Evolutionary conservation across 305 asterid genomes (phyloP).

Genomic region (Euphrasia arctica): DNA sequence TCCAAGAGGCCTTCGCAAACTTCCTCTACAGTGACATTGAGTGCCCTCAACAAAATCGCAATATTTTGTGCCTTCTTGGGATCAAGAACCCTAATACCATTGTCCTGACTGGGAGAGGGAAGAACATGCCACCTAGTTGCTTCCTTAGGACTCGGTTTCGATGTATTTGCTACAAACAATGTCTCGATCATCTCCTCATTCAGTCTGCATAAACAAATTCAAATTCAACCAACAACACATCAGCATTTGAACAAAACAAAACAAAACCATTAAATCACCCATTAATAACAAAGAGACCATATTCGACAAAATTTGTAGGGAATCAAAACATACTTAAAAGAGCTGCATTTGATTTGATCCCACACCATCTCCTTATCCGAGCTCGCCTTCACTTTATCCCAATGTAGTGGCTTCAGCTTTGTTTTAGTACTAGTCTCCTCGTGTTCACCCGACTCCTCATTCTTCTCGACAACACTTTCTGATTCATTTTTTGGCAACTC

Average conservation of each 20-base stretch:
- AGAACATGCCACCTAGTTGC: slow-evolving; percentile 52
- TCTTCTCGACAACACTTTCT: neutral
- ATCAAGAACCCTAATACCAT: slow-evolving; percentile 72
- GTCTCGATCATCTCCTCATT: slow-evolving; percentile 97
- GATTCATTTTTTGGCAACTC: slow-evolving; percentile 40
- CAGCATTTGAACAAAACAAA: neutral
- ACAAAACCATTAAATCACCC: neutral
- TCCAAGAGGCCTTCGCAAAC: slow-evolving; percentile 86
- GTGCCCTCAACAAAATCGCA: slow-evolving; percentile 83
- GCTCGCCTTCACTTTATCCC: slow-evolving; percentile 98
- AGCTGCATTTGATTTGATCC: slow-evolving; percentile 95
- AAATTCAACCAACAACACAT: slow-evolving; percentile 1
- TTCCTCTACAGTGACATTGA: slow-evolving; percentile 89
- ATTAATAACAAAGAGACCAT: slow-evolving; percentile 1
- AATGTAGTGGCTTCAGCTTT: slow-evolving; percentile 86
- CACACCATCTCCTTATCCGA: slow-evolving; percentile 96
- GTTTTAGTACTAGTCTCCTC: slow-evolving; percentile 49
- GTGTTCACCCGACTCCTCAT: slow-evolving; percentile 9
- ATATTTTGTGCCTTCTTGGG: slow-evolving; percentile 97
- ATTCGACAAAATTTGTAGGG: slow-evolving; percentile 5
- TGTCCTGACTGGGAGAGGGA: slow-evolving; percentile 60
- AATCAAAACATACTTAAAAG: slow-evolving; percentile 65
- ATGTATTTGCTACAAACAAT: slow-evolving; percentile 61
- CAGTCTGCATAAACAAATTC: slow-evolving; percentile 53
- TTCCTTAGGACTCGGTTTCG: slow-evolving; percentile 55